These are phyloP conservation scores for Bruguiera sexangula DNA, from an alignment of 345 rosid genomes.

Conservation along the genomic window DNA sequence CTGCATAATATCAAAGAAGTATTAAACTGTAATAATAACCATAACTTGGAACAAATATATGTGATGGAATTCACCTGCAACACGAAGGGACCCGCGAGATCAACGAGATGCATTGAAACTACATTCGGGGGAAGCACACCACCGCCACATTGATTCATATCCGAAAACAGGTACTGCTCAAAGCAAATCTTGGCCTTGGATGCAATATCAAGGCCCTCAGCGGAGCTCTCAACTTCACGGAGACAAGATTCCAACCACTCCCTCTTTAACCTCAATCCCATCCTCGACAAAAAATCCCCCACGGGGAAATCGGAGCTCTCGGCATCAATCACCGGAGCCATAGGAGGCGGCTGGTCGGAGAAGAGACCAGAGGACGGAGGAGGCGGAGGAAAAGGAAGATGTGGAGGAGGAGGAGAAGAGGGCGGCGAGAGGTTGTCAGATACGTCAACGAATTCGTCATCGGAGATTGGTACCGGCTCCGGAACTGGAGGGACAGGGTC, in stretches of 20 bases:
- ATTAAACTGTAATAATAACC: not conserved
- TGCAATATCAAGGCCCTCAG: constrained; percentile 39
- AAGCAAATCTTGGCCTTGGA: constrained; percentile 78
- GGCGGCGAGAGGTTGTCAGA: constrained; percentile 43
- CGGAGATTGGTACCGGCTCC: constrained; percentile 38
- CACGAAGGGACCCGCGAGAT: constrained; percentile 82
- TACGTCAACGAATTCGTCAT: constrained; percentile 58
- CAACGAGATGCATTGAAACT: constrained; percentile 58
- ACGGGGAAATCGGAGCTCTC: constrained; percentile 41
- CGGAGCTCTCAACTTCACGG: constrained; percentile 43
- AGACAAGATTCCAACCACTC: constrained; percentile 69
- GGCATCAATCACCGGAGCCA: constrained; percentile 5
- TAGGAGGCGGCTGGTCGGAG: constrained; percentile 14
- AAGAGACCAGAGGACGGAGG: constrained; percentile 7
- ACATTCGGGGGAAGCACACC: constrained; percentile 76
- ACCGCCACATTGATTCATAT: constrained; percentile 70
- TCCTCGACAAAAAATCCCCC: constrained; percentile 38
- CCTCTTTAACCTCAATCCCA: constrained; percentile 61
- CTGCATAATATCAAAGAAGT: not conserved
- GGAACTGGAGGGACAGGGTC: constrained; percentile 20
- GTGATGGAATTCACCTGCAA: constrained; percentile 54
- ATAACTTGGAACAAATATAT: not conserved
- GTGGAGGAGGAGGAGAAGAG: constrained; percentile 22
- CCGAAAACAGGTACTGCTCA: constrained; percentile 67
- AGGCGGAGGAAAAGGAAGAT: not conserved